Conservation (phyloP, 176 grass and related monocot species). For the Olyra latifolia region DNA sequence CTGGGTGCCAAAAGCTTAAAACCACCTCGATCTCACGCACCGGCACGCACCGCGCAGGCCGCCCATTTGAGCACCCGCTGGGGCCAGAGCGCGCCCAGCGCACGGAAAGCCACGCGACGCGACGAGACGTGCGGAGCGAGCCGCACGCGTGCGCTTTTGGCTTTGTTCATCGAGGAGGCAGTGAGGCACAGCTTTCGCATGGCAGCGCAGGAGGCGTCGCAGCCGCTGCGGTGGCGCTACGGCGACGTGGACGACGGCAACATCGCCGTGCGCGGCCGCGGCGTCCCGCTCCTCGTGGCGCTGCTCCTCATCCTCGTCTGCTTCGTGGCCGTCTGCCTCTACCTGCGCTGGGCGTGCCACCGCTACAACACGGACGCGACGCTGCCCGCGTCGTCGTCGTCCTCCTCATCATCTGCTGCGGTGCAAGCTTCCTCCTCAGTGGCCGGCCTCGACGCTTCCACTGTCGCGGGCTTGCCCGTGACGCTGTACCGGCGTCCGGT, state of each 20-base stretch:
- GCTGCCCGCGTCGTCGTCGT: background rate
- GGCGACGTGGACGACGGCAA: conserved; percentile 49
- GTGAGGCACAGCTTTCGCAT: too few relatives aligned
- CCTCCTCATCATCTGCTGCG: too few relatives aligned
- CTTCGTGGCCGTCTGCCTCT: conserved; percentile 50
- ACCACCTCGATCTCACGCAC: background rate
- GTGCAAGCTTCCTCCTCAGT: background rate
- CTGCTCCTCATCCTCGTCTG: conserved; percentile 28
- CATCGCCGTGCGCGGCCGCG: conserved; percentile 26
- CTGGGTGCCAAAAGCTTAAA: background rate
- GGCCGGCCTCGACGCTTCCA: conserved; percentile 26
- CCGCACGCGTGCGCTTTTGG: background rate
- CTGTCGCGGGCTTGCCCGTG: conserved; percentile 28
- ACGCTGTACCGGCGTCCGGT: background rate
- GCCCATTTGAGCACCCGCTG: conserved; percentile 6
- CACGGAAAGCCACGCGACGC: conserved; percentile 6
- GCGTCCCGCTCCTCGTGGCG: conserved; percentile 33
- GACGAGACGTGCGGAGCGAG: conserved; percentile 1
- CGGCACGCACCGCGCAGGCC: background rate
- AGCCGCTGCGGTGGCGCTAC: conserved; percentile 38
- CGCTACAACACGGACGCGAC: background rate
- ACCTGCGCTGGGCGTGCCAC: conserved; percentile 47
- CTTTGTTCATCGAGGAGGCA: background rate
- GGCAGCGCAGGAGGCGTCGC: conserved; percentile 47
- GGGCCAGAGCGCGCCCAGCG: background rate